phyloP scores from a whole-genome alignment of 257 asterid species.

The Dorcoceras hygrometricum region DNA sequence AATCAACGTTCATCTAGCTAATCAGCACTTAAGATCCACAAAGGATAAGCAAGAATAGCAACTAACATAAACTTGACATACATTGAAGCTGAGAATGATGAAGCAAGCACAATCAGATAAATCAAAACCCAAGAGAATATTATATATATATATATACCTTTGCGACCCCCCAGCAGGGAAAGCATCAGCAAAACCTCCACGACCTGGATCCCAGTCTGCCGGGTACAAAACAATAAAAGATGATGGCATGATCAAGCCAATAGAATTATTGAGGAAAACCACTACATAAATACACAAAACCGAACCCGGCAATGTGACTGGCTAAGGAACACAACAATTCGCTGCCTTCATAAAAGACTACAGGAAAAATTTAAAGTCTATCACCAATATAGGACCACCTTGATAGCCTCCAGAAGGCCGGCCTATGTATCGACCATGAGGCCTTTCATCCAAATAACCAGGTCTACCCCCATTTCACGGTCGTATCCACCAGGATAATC shows the following conservation, averaged over 20 bases:
- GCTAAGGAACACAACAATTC: not conserved
- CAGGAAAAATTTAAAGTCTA: not conserved
- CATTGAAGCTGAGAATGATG: slow-evolving; percentile 16
- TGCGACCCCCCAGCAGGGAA: slow-evolving; percentile 56
- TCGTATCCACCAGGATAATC: slow-evolving; percentile 80
- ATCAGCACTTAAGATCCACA: slow-evolving; percentile 11
- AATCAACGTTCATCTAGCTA: slow-evolving; percentile 15
- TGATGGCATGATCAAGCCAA: slow-evolving; percentile 4
- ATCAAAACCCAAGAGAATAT: not conserved
- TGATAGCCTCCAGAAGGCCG: slow-evolving; percentile 74
- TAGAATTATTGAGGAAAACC: slow-evolving; percentile 3
- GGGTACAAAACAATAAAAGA: slow-evolving; percentile 14
- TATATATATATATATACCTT: slow-evolving; percentile 37
- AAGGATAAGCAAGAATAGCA: slow-evolving; percentile 6
- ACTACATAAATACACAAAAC: not conserved
- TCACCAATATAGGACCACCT: slow-evolving; percentile 46
- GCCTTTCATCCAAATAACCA: slow-evolving; percentile 83
- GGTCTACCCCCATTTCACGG: slow-evolving; percentile 84
- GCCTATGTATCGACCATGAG: slow-evolving; percentile 77
- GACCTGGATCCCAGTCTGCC: slow-evolving; percentile 87
- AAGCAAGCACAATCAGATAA: not conserved
- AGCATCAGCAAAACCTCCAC: slow-evolving; percentile 62
- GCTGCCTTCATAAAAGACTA: slow-evolving; percentile 10
- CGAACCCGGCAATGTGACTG: not conserved
- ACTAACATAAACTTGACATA: slow-evolving; percentile 1